Evolutionary conservation across 768 basidiomycete species (phyloP), one percentile per base, ranked within the genome.

Genomic region (Podaxis sp.): DNA sequence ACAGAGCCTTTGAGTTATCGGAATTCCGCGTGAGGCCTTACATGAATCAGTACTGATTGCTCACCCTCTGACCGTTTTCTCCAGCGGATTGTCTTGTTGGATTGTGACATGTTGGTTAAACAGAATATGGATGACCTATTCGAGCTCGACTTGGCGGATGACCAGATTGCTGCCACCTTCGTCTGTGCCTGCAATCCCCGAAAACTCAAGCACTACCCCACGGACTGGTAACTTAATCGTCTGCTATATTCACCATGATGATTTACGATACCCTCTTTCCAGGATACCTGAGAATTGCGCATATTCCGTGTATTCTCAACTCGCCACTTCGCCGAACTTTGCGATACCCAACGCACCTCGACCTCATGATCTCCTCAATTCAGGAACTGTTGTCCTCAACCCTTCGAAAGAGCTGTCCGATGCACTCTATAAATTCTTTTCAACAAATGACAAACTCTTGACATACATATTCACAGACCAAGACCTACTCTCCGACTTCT

Each of bases 231-330:
- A 70, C 70, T 82, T 72, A 52, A 24, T 78, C 54, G 53, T 48
- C 54, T 17, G 5, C 28, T 36, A 22, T 42, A 61, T 54, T 12
- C 46, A 36, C 63, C 52, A 48, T 26, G 61, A 54, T 26, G 56
- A 61, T 55, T 71, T 19, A 68, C 68, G 49, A 30, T 52, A 44
- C 58, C 33, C 39, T 65, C 15, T 57, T 54, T n/a, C 53, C 67
- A 98, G 96, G 96, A 81, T 86, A 42, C 95, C 96, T n/a, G 87
- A 78, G 63, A 98, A 99, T 70, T 99, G 96, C 74, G 87, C 91
- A 22, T 88, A 94, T 73, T 88, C 90, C 3, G 76, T 77, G 7
- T 83, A 85, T 30, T 66, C 79, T 36, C 78, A 77, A 40, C 76
- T 82, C 22, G 85, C 82, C 4, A 76, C 71, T 26, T 65, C 70